These are phyloP conservation scores for Chlamydomonas sphaeroides DNA, from an alignment of 139 green algal species.

Conservation along the genomic window DNA sequence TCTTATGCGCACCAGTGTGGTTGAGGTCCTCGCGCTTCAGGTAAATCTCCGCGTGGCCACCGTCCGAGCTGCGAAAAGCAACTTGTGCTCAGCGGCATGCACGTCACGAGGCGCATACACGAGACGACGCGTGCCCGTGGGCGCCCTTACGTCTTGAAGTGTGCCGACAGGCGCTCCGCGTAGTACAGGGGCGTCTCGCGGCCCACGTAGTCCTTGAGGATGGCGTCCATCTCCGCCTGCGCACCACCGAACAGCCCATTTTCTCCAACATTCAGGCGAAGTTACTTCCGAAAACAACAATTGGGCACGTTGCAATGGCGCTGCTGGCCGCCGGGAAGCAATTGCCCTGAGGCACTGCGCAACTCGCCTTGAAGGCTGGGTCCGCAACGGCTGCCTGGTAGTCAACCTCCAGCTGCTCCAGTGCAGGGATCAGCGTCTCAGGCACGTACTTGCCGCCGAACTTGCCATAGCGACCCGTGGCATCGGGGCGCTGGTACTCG, in stretches of 20 bases:
- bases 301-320: no score
- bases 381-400: constrained; percentile 81
- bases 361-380: constrained; percentile 75
- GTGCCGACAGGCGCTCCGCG: constrained; percentile 90
- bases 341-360: no score
- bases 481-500: constrained; percentile 75
- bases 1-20: constrained; percentile 99
- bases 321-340: no score
- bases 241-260: not conserved
- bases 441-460: constrained; percentile 98
- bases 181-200: constrained; percentile 94
- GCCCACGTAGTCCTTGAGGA: constrained; percentile 97
- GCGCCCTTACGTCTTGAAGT: constrained; percentile 69
- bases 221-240: constrained; percentile 87
- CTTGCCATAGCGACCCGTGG: constrained; percentile 81
- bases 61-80: constrained; percentile 55
- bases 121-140: no score
- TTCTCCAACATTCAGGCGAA: no score
- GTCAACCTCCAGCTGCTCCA: constrained; percentile 86
- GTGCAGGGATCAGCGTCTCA: constrained; percentile 95
- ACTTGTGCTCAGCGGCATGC: no score
- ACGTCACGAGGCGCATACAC: no score
- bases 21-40: constrained; percentile 99
- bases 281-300: not conserved
- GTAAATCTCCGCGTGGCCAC: constrained; percentile 87